Conservation (phyloP, 2,329 filamentous ascomycete species). For the Didymella pinodella region DNA sequence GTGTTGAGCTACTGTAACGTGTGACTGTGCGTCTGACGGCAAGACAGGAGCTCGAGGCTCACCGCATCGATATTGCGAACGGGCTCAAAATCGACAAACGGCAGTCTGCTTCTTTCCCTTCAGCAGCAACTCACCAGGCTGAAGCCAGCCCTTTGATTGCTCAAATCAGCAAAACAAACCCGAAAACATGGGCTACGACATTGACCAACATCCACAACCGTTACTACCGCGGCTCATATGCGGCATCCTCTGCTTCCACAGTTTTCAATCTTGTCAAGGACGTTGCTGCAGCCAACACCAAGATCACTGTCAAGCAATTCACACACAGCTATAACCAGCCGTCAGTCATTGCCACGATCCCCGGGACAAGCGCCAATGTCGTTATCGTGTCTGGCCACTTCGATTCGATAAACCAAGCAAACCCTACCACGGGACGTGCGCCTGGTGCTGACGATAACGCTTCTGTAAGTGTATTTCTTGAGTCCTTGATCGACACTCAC, state of each 20-base stretch:
- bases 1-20: background rate
- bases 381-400: constrained; percentile 88
- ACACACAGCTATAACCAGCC: constrained; percentile 86
- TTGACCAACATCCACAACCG: constrained; percentile 28
- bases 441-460: constrained; percentile 93
- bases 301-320: constrained; percentile 75
- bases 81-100: constrained; percentile 22
- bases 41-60: constrained; percentile 18
- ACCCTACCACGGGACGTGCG: constrained; percentile 80
- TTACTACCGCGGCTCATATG: constrained; percentile 49
- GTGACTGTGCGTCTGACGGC: background rate
- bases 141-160: constrained; percentile 19
- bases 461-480: constrained; percentile 77
- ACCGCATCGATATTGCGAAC: constrained; percentile 20
- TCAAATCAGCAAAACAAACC: constrained; percentile 27
- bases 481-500: background rate
- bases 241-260: constrained; percentile 84
- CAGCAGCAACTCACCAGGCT: constrained; percentile 18
- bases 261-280: constrained; percentile 74
- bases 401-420: constrained; percentile 89
- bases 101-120: constrained; percentile 24
- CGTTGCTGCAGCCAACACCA: constrained; percentile 74
- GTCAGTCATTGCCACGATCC: constrained; percentile 87
- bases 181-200: constrained; percentile 24
- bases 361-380: constrained; percentile 80